Evolutionary conservation across 2,329 filamentous ascomycete genomes (phyloP).

Genomic region (Nakataea oryzae): DNA sequence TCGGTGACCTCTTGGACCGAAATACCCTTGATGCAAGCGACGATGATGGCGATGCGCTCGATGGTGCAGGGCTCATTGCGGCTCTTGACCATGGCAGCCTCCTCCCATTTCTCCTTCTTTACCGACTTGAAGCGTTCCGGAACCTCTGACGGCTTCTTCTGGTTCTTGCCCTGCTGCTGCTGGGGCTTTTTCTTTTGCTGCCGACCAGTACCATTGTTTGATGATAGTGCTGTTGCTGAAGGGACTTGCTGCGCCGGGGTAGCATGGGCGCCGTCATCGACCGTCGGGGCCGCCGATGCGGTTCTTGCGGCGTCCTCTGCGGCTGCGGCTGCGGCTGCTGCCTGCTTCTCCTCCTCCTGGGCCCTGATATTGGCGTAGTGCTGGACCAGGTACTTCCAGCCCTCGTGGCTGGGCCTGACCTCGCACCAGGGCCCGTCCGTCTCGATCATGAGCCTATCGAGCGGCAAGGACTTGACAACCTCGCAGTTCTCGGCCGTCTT

Average conservation of each 20-base stretch:
- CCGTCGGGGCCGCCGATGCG: slow-evolving; percentile 5
- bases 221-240: slow-evolving; percentile 1
- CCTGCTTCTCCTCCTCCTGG: slow-evolving; percentile 14
- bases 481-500: slow-evolving; percentile 87
- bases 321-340: slow-evolving; percentile 7
- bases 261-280: not conserved
- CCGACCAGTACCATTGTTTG: not conserved
- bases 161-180: slow-evolving; percentile 34
- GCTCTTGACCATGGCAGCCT: slow-evolving; percentile 85
- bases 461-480: slow-evolving; percentile 68
- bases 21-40: slow-evolving; percentile 77
- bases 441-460: slow-evolving; percentile 82
- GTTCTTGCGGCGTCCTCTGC: slow-evolving; percentile 6
- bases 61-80: slow-evolving; percentile 90
- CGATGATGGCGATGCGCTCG: slow-evolving; percentile 73
- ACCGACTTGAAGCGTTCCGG: slow-evolving; percentile 68
- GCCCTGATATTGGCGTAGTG: slow-evolving; percentile 17
- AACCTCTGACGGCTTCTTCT: slow-evolving; percentile 54
- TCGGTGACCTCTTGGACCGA: slow-evolving; percentile 75
- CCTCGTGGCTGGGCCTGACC: slow-evolving; percentile 80
- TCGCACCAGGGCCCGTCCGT: slow-evolving; percentile 98
- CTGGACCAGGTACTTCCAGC: slow-evolving; percentile 56
- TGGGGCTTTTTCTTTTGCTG: slow-evolving; percentile 16
- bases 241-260: not conserved
- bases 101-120: slow-evolving; percentile 92